These are phyloP conservation scores for Reutealis trisperma DNA, from an alignment of 345 rosid genomes.

Conservation along the genomic window DNA sequence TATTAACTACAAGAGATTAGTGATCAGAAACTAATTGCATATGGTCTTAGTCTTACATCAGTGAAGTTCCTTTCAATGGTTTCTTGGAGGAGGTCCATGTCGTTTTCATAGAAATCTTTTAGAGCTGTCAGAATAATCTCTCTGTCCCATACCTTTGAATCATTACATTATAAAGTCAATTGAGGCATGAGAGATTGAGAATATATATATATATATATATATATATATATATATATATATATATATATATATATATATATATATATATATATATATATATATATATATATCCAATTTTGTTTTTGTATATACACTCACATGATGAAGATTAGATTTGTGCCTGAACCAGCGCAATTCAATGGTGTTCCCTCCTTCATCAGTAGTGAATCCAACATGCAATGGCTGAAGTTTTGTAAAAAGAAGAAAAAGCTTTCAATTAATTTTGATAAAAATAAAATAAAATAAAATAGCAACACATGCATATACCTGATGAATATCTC, in stretches of 20 bases:
- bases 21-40: too few species aligned
- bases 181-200: too few species aligned
- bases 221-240: too few species aligned
- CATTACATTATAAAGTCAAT: background rate
- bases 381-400: constrained; percentile 83
- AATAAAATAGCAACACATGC: background rate
- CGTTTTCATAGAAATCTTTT: constrained; percentile 64
- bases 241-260: too few species aligned
- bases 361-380: constrained; percentile 88
- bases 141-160: constrained; percentile 83
- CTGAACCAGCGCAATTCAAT: constrained; percentile 79
- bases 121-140: constrained; percentile 81
- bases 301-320: constrained; percentile 43
- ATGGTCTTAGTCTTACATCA: constrained; percentile 43
- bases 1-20: too few species aligned
- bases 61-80: constrained; percentile 71
- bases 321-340: constrained; percentile 92
- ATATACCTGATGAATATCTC: constrained; percentile 86
- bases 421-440: background rate
- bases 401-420: constrained; percentile 46
- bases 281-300: too few species aligned
- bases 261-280: too few species aligned
- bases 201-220: too few species aligned
- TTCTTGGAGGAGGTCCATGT: constrained; percentile 69
- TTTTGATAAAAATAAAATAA: too few species aligned